Evolutionary conservation across 306 rosid genomes (phyloP).

Genomic region (Acacia acuminata): DNA sequence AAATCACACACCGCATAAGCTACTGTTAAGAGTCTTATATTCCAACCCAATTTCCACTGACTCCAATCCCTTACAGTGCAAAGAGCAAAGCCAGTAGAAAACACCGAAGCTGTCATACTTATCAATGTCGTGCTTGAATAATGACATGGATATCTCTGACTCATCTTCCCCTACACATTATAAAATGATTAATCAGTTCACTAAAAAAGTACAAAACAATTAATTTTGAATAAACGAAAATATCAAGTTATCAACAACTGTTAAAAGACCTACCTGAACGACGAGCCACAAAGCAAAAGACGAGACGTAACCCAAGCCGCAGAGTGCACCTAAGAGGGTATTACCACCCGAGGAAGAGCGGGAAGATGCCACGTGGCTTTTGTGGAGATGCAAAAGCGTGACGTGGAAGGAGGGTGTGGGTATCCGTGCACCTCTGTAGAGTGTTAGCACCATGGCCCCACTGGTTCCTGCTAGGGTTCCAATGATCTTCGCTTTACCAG

Average conservation of each 20-base stretch:
- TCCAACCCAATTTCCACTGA: slow-evolving; percentile 39
- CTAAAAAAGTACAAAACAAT: neutral
- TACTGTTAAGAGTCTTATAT: slow-evolving; percentile 30
- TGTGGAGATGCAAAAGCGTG: slow-evolving; percentile 17
- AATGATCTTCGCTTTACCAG: no score
- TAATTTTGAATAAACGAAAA: neutral
- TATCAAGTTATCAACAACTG: neutral
- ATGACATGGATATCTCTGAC: slow-evolving; percentile 42
- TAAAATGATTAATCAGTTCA: neutral
- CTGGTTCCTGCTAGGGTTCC: no score
- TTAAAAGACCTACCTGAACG: slow-evolving; percentile 49
- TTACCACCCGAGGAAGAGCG: neutral
- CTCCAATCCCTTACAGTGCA: slow-evolving; percentile 32
- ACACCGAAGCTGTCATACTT: slow-evolving; percentile 4
- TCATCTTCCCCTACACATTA: slow-evolving; percentile 43
- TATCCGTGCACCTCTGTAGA: no score
- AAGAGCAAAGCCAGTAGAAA: slow-evolving; percentile 21
- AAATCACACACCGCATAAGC: neutral
- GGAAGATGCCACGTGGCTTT: neutral
- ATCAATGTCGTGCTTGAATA: slow-evolving; percentile 45
- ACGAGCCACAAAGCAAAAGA: slow-evolving; percentile 45
- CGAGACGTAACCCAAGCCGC: slow-evolving; percentile 32
- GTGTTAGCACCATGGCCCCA: no score
- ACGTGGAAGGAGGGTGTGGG: no score
- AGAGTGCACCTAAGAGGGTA: slow-evolving; percentile 15